Evolutionary conservation across 352 stramenopile genomes (phyloP).

Genomic region (Halophytophthora polymorphica): DNA sequence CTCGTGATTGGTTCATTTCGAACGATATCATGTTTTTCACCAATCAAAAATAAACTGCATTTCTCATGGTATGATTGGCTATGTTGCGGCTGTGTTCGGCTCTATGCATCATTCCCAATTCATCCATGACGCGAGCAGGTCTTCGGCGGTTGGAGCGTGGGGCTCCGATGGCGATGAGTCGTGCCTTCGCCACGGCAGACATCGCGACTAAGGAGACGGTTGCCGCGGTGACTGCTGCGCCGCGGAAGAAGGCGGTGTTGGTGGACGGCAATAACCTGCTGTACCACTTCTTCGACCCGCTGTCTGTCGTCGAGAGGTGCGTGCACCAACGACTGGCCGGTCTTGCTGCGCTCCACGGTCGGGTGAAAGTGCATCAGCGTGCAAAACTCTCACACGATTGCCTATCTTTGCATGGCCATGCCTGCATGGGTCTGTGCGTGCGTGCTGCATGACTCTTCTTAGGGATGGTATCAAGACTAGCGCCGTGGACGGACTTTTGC

Average conservation of each 20-base stretch:
- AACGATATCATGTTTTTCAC: too few relatives aligned
- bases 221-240: conserved; percentile 1
- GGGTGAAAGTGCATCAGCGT: background rate
- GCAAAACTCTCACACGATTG: background rate
- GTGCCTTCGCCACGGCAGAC: conserved; percentile 5
- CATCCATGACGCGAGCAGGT: too few relatives aligned
- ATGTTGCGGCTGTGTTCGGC: too few relatives aligned
- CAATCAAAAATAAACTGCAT: too few relatives aligned
- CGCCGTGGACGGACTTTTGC: conserved; percentile 45
- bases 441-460: too few relatives aligned
- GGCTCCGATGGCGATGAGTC: background rate
- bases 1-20: too few relatives aligned
- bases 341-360: too few relatives aligned
- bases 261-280: conserved; percentile 68
- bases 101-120: too few relatives aligned
- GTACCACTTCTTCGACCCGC: conserved; percentile 56
- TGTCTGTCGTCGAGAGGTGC: conserved; percentile 32
- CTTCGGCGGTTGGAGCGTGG: too few relatives aligned
- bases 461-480: conserved; percentile 36
- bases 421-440: background rate
- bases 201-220: conserved; percentile 13
- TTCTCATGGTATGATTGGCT: too few relatives aligned
- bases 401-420: conserved; percentile 1
- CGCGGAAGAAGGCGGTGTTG: conserved; percentile 41
- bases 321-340: background rate